Conservation (phyloP, 306 rosid species). For the Begonia fuchsioides region DNA sequence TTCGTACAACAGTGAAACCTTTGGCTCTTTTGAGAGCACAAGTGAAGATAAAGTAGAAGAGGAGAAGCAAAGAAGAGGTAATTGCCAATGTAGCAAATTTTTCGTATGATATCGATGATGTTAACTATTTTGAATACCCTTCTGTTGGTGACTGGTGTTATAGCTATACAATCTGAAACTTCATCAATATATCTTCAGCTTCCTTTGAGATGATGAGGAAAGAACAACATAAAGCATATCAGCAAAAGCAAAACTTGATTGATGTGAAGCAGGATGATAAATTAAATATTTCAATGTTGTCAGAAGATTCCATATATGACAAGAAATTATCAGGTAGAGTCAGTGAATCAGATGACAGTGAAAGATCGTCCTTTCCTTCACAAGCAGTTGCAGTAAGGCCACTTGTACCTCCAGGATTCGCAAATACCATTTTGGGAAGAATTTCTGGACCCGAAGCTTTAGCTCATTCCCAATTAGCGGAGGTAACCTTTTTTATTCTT, state of each 20-base stretch:
- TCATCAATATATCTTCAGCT: slow-evolving; percentile 34
- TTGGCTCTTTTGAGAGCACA: slow-evolving; percentile 69
- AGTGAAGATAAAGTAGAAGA: slow-evolving; percentile 83
- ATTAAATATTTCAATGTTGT: slow-evolving; percentile 41
- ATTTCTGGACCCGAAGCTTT: slow-evolving; percentile 32
- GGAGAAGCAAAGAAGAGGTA: slow-evolving; percentile 97
- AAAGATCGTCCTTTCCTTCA: slow-evolving; percentile 30
- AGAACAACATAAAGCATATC: slow-evolving; percentile 78
- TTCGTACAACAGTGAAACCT: slow-evolving; percentile 62
- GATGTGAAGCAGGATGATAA: slow-evolving; percentile 36
- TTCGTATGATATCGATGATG: too few species aligned
- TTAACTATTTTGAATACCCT: too few species aligned
- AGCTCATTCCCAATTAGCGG: slow-evolving; percentile 21
- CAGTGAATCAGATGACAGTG: slow-evolving; percentile 39
- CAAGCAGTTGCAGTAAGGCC: slow-evolving; percentile 67
- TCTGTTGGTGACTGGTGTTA: too few species aligned
- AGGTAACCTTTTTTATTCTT: slow-evolving; percentile 29
- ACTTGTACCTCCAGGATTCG: slow-evolving; percentile 91
- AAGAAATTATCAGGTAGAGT: slow-evolving; percentile 24
- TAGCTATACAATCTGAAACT: too few species aligned
- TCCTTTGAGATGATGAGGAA: slow-evolving; percentile 87
- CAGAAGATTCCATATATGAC: slow-evolving; percentile 36
- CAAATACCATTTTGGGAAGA: slow-evolving; percentile 39
- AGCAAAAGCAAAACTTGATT: slow-evolving; percentile 48
- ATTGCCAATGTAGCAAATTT: background rate